These are phyloP conservation scores for Hordeum marinum DNA, from an alignment of 176 grass and related monocot species.

Conservation along the genomic window DNA sequence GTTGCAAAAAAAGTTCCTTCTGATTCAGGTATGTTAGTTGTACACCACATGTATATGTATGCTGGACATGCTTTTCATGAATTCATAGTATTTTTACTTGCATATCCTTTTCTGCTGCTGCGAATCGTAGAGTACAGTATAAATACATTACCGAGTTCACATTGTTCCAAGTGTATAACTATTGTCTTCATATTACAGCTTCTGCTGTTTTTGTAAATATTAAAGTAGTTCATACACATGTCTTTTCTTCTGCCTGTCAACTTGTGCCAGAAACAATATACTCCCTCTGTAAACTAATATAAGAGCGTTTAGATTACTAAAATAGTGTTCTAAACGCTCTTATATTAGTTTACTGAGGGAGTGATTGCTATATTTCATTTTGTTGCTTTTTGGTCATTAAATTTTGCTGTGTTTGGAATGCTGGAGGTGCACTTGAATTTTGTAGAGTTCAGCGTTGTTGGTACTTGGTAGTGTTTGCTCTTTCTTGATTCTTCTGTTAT, in stretches of 20 bases:
- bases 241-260: neutral
- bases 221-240: neutral
- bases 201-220: neutral
- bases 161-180: neutral
- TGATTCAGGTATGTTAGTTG: slow-evolving; percentile 61
- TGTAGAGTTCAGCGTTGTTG: neutral
- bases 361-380: neutral
- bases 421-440: neutral
- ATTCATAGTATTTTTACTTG: neutral
- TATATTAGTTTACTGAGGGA: too few relatives aligned
- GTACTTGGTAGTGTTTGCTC: neutral
- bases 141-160: neutral
- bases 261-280: neutral
- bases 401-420: neutral
- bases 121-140: neutral
- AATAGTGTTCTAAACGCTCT: too few relatives aligned
- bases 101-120: neutral
- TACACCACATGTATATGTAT: neutral
- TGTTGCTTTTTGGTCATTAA: neutral
- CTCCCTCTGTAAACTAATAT: too few relatives aligned
- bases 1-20: slow-evolving; percentile 59
- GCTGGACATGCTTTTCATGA: neutral
- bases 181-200: neutral
- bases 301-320: too few relatives aligned
- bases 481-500: neutral